Evolutionary conservation across 176 grass and related monocot genomes (phyloP).

Genomic region (Oryza meyeriana): DNA sequence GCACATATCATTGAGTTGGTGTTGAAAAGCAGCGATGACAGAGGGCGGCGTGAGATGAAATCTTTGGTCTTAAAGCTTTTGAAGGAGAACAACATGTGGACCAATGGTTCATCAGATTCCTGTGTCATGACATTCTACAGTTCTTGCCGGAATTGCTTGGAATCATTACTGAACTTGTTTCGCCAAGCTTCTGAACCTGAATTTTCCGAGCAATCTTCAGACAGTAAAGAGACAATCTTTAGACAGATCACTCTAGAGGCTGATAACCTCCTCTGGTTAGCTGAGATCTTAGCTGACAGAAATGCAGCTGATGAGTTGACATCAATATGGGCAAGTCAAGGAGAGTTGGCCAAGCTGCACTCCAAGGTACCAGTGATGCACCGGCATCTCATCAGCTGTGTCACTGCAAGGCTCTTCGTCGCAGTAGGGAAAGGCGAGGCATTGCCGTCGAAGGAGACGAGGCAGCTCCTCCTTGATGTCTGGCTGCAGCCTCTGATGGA

Average conservation of each 20-base stretch:
- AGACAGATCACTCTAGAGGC: conserved; percentile 58
- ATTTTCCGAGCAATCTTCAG: conserved; percentile 38
- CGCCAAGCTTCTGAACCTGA: conserved; percentile 41
- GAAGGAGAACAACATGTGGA: conserved; percentile 58
- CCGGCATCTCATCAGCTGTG: conserved; percentile 66
- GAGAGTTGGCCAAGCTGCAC: conserved; percentile 64
- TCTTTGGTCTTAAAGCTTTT: conserved; percentile 74
- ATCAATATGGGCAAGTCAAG: conserved; percentile 53
- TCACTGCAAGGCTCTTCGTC: conserved; percentile 66
- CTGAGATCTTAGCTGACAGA: conserved; percentile 67
- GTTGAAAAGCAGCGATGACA: conserved; percentile 69
- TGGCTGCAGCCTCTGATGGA: conserved; percentile 84
- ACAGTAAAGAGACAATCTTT: conserved; percentile 38
- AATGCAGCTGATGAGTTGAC: conserved; percentile 57
- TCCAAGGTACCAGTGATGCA: conserved; percentile 60
- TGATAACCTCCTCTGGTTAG: conserved; percentile 77
- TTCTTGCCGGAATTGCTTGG: conserved; percentile 50
- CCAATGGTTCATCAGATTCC: conserved; percentile 49
- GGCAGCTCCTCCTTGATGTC: conserved; percentile 52
- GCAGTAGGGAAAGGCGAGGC: conserved; percentile 62
- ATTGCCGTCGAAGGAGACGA: conserved; percentile 57
- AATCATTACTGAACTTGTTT: conserved; percentile 56
- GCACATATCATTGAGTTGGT: conserved; percentile 70
- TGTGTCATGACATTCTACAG: conserved; percentile 54
- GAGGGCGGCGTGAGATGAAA: conserved; percentile 75